phyloP scores from a whole-genome alignment of 352 stramenopile genomes.

The Globisporangium acanthophoron region DNA sequence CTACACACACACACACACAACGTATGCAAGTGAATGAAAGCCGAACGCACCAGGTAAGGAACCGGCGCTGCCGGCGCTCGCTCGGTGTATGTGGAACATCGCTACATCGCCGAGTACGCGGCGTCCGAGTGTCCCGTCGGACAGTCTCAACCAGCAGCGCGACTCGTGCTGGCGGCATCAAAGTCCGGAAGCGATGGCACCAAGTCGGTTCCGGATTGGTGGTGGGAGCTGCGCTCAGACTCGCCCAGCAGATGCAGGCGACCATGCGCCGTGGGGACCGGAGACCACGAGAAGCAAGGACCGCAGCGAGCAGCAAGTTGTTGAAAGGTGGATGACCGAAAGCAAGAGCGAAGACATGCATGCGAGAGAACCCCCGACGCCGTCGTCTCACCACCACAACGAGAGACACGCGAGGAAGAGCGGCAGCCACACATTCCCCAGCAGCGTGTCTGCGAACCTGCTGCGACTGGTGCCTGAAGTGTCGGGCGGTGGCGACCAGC shows the following conservation, averaged over 20 bases:
- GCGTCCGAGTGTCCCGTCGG: not conserved
- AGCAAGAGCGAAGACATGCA: not conserved
- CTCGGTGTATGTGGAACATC: not conserved
- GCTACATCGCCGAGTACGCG: not conserved
- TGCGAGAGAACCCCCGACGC: not conserved
- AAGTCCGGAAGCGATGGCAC: too few species aligned
- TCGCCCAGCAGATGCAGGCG: too few species aligned
- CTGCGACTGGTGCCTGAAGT: not conserved
- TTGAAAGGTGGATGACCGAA: too few species aligned
- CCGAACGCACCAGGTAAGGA: too few species aligned
- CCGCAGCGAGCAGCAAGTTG: too few species aligned
- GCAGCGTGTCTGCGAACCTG: not conserved
- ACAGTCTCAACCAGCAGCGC: not conserved
- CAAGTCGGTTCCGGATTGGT: too few species aligned
- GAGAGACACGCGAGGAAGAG: not conserved
- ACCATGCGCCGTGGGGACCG: too few species aligned
- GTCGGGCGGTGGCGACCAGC: not conserved
- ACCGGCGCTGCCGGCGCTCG: not conserved
- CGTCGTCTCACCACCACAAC: not conserved
- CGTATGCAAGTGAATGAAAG: not conserved
- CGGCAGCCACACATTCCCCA: not conserved
- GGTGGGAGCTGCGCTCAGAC: too few species aligned
- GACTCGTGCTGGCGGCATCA: not conserved
- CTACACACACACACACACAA: not conserved
- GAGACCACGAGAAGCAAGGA: too few species aligned